Evolutionary conservation across 1,139 yeast genomes (phyloP).

Genomic region (Protomyces pachydermus): DNA sequence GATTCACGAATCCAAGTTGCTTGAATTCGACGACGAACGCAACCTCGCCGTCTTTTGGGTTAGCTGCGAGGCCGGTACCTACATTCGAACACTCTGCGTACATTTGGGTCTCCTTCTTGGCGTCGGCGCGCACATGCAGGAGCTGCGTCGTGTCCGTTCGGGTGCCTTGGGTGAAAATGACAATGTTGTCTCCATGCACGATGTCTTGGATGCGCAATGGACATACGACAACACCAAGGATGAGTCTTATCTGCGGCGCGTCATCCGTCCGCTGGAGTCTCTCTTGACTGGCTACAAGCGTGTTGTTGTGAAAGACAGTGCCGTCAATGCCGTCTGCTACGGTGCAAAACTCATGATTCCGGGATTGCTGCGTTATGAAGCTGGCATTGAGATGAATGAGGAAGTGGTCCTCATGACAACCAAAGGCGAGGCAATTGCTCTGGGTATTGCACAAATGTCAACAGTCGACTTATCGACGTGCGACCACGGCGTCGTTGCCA

Average conservation of each 20-base stretch:
- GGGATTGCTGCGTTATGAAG: constrained; percentile 94
- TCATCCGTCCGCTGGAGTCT: constrained; percentile 92
- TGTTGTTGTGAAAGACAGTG: constrained; percentile 95
- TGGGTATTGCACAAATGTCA: constrained; percentile 98
- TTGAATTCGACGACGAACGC: constrained; percentile 95
- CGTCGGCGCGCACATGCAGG: constrained; percentile 99
- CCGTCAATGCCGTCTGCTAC: constrained; percentile 96
- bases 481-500: constrained; percentile 98
- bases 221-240: constrained; percentile 95
- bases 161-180: constrained; percentile 92
- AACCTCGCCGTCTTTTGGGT: constrained; percentile 99
- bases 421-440: constrained; percentile 98
- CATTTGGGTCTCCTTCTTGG: constrained; percentile 97
- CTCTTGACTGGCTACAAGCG: constrained; percentile 91
- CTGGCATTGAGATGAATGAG: constrained; percentile 93
- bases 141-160: constrained; percentile 96
- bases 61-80: constrained; percentile 98
- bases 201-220: constrained; percentile 97
- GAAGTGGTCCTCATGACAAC: constrained; percentile 98
- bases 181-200: constrained; percentile 91
- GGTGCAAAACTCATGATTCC: constrained; percentile 99
- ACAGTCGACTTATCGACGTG: constrained; percentile 93
- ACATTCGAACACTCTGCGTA: constrained; percentile 98
- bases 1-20: constrained; percentile 88
- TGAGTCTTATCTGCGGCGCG: constrained; percentile 87